Evolutionary conservation across 192 early-diverging fungal species (phyloP), one percentile per base, ranked within the genome.

Genomic region (Coemansia javaensis): DNA sequence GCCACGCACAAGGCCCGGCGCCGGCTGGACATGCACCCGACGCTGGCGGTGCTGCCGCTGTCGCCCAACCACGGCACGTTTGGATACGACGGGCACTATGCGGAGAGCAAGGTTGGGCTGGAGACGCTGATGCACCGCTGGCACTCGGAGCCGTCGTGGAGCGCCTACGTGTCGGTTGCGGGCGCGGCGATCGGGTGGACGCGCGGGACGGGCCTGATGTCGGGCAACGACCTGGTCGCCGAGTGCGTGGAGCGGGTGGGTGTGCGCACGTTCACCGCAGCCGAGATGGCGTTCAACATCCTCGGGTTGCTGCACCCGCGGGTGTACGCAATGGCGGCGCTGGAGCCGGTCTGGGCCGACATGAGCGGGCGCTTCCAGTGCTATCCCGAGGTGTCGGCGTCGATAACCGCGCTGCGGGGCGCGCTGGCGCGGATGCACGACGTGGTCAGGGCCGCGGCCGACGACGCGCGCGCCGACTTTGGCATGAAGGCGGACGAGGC

Each of bases 151-250:
- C 12, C 55, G 18, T 76, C 69, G 35, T 97, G 94, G 94, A 77
- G 83, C 39, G 67, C 77, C 43, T 94, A 94, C 77, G 57, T 97
- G 40, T 81, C 86, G 25, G 83, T 97, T 35, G 77, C 90, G 32
- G 94, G 92, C 46, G 90, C 92, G 28, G 88, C 90, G 18, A 97
- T 97, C 65, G 94, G 94, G 14, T 97, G 94, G 94, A 97, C 94
- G 34, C 85, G 94, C 63, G 91, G 94, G 44, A 97, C 94, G 23
- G 91, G 91, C 25, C 79, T 97, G 62, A 97, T 97, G 94, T 81
- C 79, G 18, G 75, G 78, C 51, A 97, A 93, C 76, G 91, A 97
- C 65, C 77, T 88, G 32, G 83, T 91, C 42, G 89, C 91, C 22
- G 82, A 91, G 56, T 85, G 88, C 40, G 81, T 97, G 22, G 94